Conservation (phyloP, 1,284 basidiomycete species). For the Ustilago sp. region DNA sequence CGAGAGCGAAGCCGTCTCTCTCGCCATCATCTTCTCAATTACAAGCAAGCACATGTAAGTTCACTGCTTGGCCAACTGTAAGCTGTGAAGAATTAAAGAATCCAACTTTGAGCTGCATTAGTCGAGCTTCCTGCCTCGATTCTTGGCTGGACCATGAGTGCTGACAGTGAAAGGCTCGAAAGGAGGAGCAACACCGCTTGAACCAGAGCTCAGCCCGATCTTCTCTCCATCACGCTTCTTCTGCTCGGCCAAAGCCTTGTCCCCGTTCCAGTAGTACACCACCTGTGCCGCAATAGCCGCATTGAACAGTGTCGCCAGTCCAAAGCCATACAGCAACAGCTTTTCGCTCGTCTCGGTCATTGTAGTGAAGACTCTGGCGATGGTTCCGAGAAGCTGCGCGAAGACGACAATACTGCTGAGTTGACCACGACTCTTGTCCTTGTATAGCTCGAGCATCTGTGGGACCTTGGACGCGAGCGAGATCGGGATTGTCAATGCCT, state of each 20-base stretch:
- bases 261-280: slow-evolving; percentile 64
- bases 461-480: slow-evolving; percentile 67
- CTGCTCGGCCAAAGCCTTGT: slow-evolving; percentile 40
- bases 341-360: slow-evolving; percentile 68
- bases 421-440: slow-evolving; percentile 63
- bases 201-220: slow-evolving; percentile 15
- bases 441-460: slow-evolving; percentile 66
- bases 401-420: slow-evolving; percentile 68
- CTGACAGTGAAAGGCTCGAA: slow-evolving; percentile 38
- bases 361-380: slow-evolving; percentile 68
- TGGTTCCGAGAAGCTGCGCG: slow-evolving; percentile 65
- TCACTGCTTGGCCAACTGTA: too few species aligned
- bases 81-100: too few species aligned
- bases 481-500: slow-evolving; percentile 66
- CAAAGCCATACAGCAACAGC: slow-evolving; percentile 67
- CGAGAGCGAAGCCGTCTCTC: too few species aligned
- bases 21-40: too few species aligned
- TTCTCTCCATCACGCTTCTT: slow-evolving; percentile 43
- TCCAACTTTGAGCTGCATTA: neutral
- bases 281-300: slow-evolving; percentile 66
- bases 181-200: slow-evolving; percentile 13
- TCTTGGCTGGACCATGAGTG: slow-evolving; percentile 37
- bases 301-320: slow-evolving; percentile 67
- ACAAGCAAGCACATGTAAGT: too few species aligned
- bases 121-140: slow-evolving; percentile 35